These are phyloP conservation scores for Penicillium sp. DNA, from an alignment of 2,329 filamentous ascomycete species.

Conservation along the genomic window DNA sequence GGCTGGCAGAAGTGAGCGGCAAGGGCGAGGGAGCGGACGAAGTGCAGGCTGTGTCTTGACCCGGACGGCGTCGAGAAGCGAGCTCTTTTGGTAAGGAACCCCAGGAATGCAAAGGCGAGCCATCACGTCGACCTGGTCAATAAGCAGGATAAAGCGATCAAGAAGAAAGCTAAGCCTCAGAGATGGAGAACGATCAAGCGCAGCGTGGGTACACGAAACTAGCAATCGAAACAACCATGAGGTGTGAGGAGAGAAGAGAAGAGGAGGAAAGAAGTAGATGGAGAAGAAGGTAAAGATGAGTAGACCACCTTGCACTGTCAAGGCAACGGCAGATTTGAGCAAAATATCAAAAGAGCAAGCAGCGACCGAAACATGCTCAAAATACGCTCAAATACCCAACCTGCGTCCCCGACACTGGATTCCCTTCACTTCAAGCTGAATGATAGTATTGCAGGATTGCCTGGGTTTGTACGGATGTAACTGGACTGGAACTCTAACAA, in stretches of 20 bases:
- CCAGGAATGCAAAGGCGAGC: conserved; percentile 28
- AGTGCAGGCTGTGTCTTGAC: conserved; percentile 18
- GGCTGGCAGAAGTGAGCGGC: conserved; percentile 18
- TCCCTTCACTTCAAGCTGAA: no score
- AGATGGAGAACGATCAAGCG: conserved; percentile 23
- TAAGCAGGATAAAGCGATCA: conserved; percentile 16
- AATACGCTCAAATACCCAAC: background rate
- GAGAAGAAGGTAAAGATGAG: background rate
- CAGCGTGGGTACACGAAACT: conserved; percentile 15
- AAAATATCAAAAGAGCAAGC: background rate
- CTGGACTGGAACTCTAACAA: background rate
- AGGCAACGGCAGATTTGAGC: background rate
- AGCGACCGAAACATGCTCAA: background rate
- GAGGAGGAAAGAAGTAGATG: conserved; percentile 18
- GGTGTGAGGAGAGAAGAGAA: conserved; percentile 19
- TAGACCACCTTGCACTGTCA: background rate
- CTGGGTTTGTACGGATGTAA: no score
- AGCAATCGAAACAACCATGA: conserved; percentile 15
- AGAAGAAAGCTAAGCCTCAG: conserved; percentile 16
- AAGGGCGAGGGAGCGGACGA: conserved; percentile 16
- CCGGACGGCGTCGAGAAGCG: conserved; percentile 8
- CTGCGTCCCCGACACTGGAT: background rate
- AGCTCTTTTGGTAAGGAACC: conserved; percentile 9
- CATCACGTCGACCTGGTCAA: conserved; percentile 26
- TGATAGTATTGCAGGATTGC: no score